Conservation (phyloP, 768 basidiomycete genomes). For the Naganishia kalamii region DNA sequence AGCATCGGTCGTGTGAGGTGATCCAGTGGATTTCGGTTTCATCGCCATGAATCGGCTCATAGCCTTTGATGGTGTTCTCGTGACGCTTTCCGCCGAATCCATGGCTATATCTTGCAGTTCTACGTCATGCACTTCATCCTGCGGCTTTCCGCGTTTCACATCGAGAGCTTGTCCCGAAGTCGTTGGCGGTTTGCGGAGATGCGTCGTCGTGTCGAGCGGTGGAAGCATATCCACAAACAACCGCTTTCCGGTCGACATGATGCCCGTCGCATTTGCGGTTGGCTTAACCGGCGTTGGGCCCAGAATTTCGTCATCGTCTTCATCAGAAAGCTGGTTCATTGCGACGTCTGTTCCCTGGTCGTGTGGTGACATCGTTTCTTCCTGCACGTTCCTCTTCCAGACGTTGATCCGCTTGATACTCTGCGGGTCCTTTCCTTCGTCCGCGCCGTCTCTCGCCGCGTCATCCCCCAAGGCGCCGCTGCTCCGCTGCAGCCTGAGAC, state of each 20-base stretch:
- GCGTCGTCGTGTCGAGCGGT: neutral
- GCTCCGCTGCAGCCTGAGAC: conserved; percentile 1
- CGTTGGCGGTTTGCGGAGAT: neutral
- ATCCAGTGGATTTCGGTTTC: neutral
- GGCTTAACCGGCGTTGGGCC: conserved; percentile 21
- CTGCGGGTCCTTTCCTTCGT: neutral
- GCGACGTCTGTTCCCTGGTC: too few relatives aligned
- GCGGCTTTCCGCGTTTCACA: neutral
- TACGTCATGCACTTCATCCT: neutral
- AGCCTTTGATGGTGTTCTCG: neutral
- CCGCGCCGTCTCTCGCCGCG: neutral
- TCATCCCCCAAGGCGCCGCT: neutral
- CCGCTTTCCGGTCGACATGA: neutral
- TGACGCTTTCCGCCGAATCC: neutral
- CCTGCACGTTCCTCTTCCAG: conserved; percentile 5
- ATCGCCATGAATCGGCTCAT: conserved; percentile 11
- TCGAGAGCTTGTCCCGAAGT: neutral
- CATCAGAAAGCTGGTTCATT: neutral
- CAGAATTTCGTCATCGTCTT: conserved; percentile 19
- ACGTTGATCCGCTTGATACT: neutral
- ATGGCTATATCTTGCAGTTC: neutral
- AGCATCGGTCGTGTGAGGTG: neutral
- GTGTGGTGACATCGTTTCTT: neutral
- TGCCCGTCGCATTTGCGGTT: neutral
- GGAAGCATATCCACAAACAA: neutral